Evolutionary conservation across 2,329 filamentous ascomycete species (phyloP).

Genomic region (Stagonosporopsis vannaccii): DNA sequence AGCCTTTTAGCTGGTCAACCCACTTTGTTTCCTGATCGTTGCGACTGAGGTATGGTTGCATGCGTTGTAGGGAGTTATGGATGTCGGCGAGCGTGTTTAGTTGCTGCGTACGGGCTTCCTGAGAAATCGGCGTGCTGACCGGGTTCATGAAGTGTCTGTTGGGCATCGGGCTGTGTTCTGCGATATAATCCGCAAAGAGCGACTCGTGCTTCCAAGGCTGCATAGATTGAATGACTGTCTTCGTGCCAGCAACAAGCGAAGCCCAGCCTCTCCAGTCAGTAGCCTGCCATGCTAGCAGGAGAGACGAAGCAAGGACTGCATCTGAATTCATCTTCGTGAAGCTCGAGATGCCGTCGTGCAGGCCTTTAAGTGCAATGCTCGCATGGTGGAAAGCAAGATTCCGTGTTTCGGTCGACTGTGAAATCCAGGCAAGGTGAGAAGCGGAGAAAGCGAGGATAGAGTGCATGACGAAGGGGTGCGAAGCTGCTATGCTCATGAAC

Average conservation of each 20-base stretch:
- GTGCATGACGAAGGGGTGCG: conserved; percentile 91
- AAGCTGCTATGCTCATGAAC: conserved; percentile 81
- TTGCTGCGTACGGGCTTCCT: conserved; percentile 65
- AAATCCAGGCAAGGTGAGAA: conserved; percentile 89
- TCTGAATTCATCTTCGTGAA: conserved; percentile 90
- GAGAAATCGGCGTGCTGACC: conserved; percentile 69
- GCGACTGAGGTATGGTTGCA: conserved; percentile 53
- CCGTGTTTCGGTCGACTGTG: conserved; percentile 81
- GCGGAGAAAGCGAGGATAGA: conserved; percentile 92
- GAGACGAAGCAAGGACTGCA: conserved; percentile 87
- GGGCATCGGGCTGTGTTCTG: conserved; percentile 67
- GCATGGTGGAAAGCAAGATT: conserved; percentile 91
- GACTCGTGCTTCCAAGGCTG: conserved; percentile 90
- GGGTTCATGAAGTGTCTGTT: conserved; percentile 63
- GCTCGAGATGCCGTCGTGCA: conserved; percentile 84
- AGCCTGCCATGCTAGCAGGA: conserved; percentile 94
- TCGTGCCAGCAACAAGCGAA: conserved; percentile 70
- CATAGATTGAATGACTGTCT: conserved; percentile 87
- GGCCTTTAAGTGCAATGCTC: conserved; percentile 81
- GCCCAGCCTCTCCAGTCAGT: conserved; percentile 96
- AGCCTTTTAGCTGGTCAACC: conserved; percentile 57
- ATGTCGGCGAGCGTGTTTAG: conserved; percentile 50
- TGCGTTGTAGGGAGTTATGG: conserved; percentile 52
- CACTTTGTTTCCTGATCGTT: conserved; percentile 58
- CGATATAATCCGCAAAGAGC: conserved; percentile 81